Evolutionary conservation across 1,284 basidiomycete species (phyloP).

Genomic region (Takashimella tepidaria): DNA sequence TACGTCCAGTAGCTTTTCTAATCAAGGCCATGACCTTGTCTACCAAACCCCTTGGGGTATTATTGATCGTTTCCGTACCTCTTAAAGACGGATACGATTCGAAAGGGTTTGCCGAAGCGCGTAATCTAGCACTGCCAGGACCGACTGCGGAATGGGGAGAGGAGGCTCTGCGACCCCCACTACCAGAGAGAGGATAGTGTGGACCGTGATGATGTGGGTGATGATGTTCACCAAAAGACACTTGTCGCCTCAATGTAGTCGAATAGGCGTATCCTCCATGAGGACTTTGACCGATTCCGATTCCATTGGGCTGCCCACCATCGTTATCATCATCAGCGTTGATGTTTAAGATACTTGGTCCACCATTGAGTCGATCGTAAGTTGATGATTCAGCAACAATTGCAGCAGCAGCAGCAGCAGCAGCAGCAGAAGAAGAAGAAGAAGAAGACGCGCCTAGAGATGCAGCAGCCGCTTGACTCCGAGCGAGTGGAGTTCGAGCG

Average conservation of each 20-base stretch:
- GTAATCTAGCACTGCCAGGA: too few relatives aligned
- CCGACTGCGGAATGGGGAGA: slow-evolving; percentile 21
- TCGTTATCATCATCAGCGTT: neutral
- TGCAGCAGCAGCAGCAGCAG: too few relatives aligned
- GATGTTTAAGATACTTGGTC: neutral
- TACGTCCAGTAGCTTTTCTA: slow-evolving; percentile 24
- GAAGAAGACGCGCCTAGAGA: too few relatives aligned
- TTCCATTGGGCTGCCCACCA: neutral
- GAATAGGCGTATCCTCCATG: slow-evolving; percentile 63
- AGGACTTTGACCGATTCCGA: neutral
- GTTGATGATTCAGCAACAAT: too few relatives aligned
- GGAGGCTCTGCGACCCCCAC: neutral
- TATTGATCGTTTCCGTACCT: slow-evolving; percentile 4
- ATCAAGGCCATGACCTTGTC: slow-evolving; percentile 11
- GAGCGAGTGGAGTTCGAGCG: neutral
- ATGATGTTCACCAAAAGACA: slow-evolving; percentile 25
- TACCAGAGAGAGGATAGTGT: slow-evolving; percentile 4
- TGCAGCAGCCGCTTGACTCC: neutral
- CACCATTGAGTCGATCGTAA: too few relatives aligned
- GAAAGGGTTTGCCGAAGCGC: neutral
- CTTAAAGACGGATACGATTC: slow-evolving; percentile 1
- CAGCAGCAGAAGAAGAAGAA: too few relatives aligned
- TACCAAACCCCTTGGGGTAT: slow-evolving; percentile 6
- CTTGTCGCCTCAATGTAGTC: slow-evolving; percentile 68
- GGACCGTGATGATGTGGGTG: slow-evolving; percentile 12